Evolutionary conservation across 345 rosid species (phyloP).

Genomic region (Hibiscus mutabilis): DNA sequence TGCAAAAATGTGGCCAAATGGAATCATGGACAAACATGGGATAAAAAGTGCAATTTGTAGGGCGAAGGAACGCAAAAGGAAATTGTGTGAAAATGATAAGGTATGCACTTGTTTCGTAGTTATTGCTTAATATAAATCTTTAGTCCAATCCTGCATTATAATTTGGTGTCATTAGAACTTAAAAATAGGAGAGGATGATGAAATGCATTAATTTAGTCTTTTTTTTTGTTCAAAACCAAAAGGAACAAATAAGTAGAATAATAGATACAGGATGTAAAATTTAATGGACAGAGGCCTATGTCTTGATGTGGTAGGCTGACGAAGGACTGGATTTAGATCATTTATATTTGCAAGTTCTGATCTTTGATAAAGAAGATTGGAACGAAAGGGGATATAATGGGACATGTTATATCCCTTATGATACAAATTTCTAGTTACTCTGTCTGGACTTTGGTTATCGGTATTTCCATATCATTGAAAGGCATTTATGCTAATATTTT

Average conservation of each 20-base stretch:
- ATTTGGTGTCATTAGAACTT: not conserved
- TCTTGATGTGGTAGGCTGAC: not conserved
- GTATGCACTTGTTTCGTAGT: conserved; percentile 11
- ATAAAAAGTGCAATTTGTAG: conserved; percentile 44
- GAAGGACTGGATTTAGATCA: not conserved
- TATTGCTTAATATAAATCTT: not conserved
- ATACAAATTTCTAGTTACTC: not conserved
- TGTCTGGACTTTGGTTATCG: not conserved
- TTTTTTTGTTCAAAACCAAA: not conserved
- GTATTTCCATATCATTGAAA: not conserved
- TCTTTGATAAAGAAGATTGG: not conserved
- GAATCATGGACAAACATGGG: conserved; percentile 42
- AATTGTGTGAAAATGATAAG: conserved; percentile 10
- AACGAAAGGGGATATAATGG: not conserved
- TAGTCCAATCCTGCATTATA: not conserved
- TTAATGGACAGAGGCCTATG: not conserved
- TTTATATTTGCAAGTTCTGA: not conserved
- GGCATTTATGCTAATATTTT: not conserved
- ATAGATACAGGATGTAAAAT: not conserved
- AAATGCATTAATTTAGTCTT: not conserved
- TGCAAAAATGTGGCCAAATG: conserved; percentile 49
- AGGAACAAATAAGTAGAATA: not conserved
- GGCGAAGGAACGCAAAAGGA: conserved; percentile 41
- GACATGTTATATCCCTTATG: not conserved
- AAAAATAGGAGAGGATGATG: not conserved